Conservation (phyloP, 2,329 filamentous ascomycete species). For the Cladosporium halotolerans region DNA sequence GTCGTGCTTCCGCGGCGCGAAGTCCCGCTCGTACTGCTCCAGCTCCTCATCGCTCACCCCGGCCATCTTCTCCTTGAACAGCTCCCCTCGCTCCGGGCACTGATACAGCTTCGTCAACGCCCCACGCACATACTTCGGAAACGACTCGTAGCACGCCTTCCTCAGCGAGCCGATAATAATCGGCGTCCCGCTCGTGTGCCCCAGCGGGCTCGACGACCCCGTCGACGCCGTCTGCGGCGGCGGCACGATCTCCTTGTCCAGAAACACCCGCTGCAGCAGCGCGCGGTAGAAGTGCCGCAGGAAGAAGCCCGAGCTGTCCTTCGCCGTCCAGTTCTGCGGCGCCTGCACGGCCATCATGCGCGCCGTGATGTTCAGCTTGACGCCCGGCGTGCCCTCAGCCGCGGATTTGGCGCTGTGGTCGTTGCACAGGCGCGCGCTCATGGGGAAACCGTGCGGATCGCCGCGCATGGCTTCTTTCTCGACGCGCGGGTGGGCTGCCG, state of each 20-base stretch:
- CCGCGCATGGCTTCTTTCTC: constrained; percentile 50
- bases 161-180: constrained; percentile 80
- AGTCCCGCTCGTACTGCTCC: constrained; percentile 60
- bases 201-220: constrained; percentile 28
- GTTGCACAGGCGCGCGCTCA: constrained; percentile 66
- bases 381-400: constrained; percentile 39
- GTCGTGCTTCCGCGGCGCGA: constrained; percentile 64
- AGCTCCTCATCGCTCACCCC: constrained; percentile 71
- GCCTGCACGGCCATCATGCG: constrained; percentile 98
- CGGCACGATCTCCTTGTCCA: constrained; percentile 72
- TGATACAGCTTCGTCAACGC: constrained; percentile 68
- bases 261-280: constrained; percentile 82
- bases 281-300: constrained; percentile 88
- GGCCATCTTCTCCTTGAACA: constrained; percentile 60
- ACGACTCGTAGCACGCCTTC: constrained; percentile 71
- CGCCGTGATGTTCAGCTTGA: constrained; percentile 89
- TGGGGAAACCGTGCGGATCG: constrained; percentile 89
- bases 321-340: constrained; percentile 79
- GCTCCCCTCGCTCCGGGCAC: constrained; percentile 51
- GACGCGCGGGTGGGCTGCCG: constrained; percentile 61
- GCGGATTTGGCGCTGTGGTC: constrained; percentile 31
- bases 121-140: constrained; percentile 71
- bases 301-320: constrained; percentile 83
- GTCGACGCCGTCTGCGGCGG: constrained; percentile 37
- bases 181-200: constrained; percentile 50